Base-by-base conservation (phyloP, 2,329 filamentous ascomycete species). In the Fusarium nisikadoi region DNA sequence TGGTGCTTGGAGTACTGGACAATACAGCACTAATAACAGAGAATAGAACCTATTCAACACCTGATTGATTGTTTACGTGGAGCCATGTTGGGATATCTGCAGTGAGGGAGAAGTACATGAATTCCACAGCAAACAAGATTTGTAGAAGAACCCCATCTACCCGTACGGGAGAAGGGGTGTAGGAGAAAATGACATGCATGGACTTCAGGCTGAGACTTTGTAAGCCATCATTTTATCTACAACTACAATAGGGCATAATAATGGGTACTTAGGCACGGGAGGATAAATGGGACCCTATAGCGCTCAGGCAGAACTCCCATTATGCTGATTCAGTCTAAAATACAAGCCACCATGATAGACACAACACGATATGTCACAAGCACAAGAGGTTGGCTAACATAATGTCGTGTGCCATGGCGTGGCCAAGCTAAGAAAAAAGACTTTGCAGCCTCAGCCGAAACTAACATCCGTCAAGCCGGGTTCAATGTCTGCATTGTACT, bases 201-300 rank as follows among this genome's bases (percentile, higher is more conserved):
- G 52, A 41, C 41, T 47, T 62, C 23, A 29, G 35, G n/a, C 45
- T 59, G 65, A 70, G 73, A 56, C 64, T 54, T 42, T 71, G 62
- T 54, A 57, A 66, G 70, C 67, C 66, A 73, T 75, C 70, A 75
- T 73, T 72, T 76, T 59, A 65, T 58, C 55, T 31, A 36, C 29
- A 55, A 60, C 54, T 57, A 66, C 64, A 70, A 72, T 61, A 61
- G 49, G 55, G 25, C 41, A 62, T 27, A 55, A 63, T 38, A 56
- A 65, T 53, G 38, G 49, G 53, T 12, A 31, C 33, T 33, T 33
- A 33, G 14, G 33, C 13, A 33, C 33, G 53, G 35, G 45, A 60
- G 41, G 65, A 56, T 54, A 39, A 66, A 60, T 59, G 55, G 39
- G 39, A 62, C 67, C 46, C 54, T 42, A 17, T 33, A 36, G 36